Conservation (phyloP, 2,329 filamentous ascomycete genomes). For the Cladorrhinum sp. region DNA sequence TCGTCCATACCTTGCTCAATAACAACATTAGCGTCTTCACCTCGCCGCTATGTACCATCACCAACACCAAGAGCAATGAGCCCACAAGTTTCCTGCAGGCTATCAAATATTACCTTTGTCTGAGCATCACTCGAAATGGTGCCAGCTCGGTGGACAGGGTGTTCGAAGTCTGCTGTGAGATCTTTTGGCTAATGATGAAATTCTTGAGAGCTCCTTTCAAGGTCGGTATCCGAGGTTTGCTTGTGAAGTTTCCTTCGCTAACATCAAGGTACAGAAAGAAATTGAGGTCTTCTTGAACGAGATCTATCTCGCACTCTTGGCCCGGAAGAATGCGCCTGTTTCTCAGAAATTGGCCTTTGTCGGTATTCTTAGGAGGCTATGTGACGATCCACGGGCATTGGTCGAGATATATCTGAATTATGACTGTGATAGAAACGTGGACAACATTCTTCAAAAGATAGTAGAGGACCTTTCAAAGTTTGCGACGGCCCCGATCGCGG, state of each 20-base stretch:
- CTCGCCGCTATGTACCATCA: constrained; percentile 87
- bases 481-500: constrained; percentile 71
- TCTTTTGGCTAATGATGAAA: constrained; percentile 97
- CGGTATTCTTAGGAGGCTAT: constrained; percentile 77
- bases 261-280: constrained; percentile 68
- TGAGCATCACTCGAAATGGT: constrained; percentile 92
- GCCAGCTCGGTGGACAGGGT: constrained; percentile 88
- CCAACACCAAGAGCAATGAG: constrained; percentile 83
- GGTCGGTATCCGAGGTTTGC: constrained; percentile 46
- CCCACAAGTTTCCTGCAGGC: constrained; percentile 90
- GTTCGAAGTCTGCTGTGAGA: constrained; percentile 94
- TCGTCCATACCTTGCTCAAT: constrained; percentile 92
- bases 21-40: constrained; percentile 91
- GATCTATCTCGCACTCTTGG: constrained; percentile 89
- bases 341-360: constrained; percentile 94
- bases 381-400: constrained; percentile 78
- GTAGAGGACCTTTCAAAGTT: constrained; percentile 92
- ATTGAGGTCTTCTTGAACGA: constrained; percentile 98
- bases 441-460: constrained; percentile 95
- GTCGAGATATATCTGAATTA: constrained; percentile 98
- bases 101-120: constrained; percentile 92
- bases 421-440: constrained; percentile 90
- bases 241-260: not conserved
- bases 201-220: constrained; percentile 92
- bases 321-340: constrained; percentile 78